Evolutionary conservation across 192 early-diverging fungal genomes (phyloP).

Genomic region (Linnemannia hyalina): DNA sequence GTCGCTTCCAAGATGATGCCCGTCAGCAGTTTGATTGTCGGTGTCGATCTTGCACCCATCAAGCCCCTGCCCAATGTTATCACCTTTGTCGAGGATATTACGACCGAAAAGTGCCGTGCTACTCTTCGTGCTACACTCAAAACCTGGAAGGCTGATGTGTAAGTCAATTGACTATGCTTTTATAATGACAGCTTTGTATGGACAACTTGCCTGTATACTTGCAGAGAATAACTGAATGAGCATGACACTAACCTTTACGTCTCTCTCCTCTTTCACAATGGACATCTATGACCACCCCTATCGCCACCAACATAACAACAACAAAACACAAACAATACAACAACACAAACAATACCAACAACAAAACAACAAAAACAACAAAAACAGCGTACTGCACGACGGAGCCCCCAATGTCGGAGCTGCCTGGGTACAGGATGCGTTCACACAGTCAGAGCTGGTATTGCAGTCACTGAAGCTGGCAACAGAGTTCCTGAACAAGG

Average conservation of each 20-base stretch:
- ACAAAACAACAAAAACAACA: neutral
- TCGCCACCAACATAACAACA: no score
- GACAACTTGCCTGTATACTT: neutral
- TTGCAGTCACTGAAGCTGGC: slow-evolving; percentile 94
- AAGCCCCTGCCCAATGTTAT: slow-evolving; percentile 96
- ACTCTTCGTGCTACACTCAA: slow-evolving; percentile 91
- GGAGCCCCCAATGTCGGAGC: slow-evolving; percentile 99
- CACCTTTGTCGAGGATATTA: slow-evolving; percentile 97
- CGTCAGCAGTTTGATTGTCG: slow-evolving; percentile 92
- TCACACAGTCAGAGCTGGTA: slow-evolving; percentile 93
- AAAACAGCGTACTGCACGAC: slow-evolving; percentile 90
- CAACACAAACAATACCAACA: neutral
- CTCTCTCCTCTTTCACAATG: neutral
- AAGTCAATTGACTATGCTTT: slow-evolving; percentile 24
- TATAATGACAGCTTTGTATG: neutral
- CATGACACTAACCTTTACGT: neutral
- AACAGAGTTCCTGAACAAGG: slow-evolving; percentile 90
- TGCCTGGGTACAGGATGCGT: slow-evolving; percentile 97
- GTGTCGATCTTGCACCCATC: slow-evolving; percentile 96
- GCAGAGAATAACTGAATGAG: no score
- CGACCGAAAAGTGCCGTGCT: slow-evolving; percentile 91
- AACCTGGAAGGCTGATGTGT: slow-evolving; percentile 99
- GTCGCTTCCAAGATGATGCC: slow-evolving; percentile 99
- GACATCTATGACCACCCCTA: no score
- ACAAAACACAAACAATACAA: neutral